Base-by-base conservation (phyloP, 768 basidiomycete species). In the Suillus discolor region DNA sequence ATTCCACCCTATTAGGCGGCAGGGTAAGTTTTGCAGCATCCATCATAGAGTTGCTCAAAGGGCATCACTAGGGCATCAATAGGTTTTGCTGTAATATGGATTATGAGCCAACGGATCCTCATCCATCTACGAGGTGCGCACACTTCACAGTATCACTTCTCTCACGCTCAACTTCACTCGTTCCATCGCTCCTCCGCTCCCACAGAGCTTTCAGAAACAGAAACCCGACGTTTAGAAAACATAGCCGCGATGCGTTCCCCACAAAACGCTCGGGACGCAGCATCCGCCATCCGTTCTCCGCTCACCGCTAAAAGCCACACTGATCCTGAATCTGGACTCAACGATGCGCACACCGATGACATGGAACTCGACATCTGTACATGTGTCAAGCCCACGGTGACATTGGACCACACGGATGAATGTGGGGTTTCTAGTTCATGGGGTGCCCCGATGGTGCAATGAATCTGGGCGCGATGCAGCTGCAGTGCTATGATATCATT, bases 91-190 rank as follows among this genome's bases (percentile, higher is more conserved):
- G 79, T 84, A 61, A 85, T 83, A 45, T 88, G 85, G 85, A 87
- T 88, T 71, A 86, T 85, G 86, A 83, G 83, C 28, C 85, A 87
- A 69, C 79, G 83, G 65, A 79, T 89, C 62, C 73, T 89, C 61
- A 81, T 87, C 62, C 87, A 88, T 78, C 79, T 87, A 42, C 82
- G 85, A 72, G 81, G 87, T 83, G 65, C 44, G 78, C 71, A 25
- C 38, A 8, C 7, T 47, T 7, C 41, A 60, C 11, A 60, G 1
- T 4, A 42, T 13, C 0, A 20, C 41, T 8, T 12, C 18, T 60
- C 41, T 42, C 13, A 28, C 12, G 25, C 25, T 60, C 38, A 28
- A 44, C 47, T n/a, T 57, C 31, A 53, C 42, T 44, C 49, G 28
- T 38, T n/a, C 20, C 47, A 16, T 53, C 18, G 23, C 4, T 41